Evolutionary conservation across 2,329 filamentous ascomycete genomes (phyloP).

Genomic region (Elsinoe ampelina): DNA sequence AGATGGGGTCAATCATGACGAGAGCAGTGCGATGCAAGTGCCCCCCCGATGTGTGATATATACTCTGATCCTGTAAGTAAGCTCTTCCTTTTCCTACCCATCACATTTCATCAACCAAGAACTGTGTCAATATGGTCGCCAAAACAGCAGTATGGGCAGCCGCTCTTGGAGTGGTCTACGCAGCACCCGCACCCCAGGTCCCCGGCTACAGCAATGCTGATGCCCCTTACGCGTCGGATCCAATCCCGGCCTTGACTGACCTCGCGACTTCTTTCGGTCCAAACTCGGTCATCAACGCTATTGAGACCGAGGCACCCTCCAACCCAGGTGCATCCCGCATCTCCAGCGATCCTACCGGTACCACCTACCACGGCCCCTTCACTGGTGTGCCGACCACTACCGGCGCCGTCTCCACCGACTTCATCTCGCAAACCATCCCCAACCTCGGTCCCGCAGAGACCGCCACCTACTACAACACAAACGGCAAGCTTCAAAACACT

Average conservation of each 20-base stretch:
- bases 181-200: slow-evolving; percentile 16
- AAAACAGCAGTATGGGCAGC: neutral
- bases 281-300: slow-evolving; percentile 35
- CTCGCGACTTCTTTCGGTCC: slow-evolving; percentile 36
- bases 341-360: slow-evolving; percentile 43
- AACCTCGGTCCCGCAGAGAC: slow-evolving; percentile 44
- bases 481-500: slow-evolving; percentile 57
- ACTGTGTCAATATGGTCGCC: slow-evolving; percentile 7
- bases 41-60: neutral
- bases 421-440: slow-evolving; percentile 51
- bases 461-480: slow-evolving; percentile 60
- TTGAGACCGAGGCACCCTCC: slow-evolving; percentile 24
- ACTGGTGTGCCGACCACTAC: slow-evolving; percentile 58
- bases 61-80: slow-evolving; percentile 1
- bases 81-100: neutral
- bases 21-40: neutral
- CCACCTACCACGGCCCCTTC: slow-evolving; percentile 60
- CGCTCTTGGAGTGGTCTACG: neutral
- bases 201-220: slow-evolving; percentile 38
- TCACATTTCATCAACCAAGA: neutral
- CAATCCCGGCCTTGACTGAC: slow-evolving; percentile 26
- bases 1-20: slow-evolving; percentile 5
- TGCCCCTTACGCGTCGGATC: slow-evolving; percentile 31
- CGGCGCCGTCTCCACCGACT: slow-evolving; percentile 54
- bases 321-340: slow-evolving; percentile 35